Conservation (phyloP, 1,139 yeast species). For the Sugiyamaella paludigena region DNA sequence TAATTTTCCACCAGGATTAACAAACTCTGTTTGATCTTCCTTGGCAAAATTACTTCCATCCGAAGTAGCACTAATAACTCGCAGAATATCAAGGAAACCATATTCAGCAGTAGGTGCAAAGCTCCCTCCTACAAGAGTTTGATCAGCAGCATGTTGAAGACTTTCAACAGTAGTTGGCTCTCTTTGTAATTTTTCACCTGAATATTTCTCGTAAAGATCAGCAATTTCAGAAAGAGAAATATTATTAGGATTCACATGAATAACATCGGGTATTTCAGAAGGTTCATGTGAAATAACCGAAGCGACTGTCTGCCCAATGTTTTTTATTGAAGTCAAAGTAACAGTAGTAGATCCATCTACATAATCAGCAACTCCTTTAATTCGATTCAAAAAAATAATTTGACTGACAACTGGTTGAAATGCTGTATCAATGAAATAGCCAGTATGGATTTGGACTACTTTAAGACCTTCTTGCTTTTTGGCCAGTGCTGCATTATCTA, state of each 20-base stretch:
- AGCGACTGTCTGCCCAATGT: slow-evolving; percentile 52
- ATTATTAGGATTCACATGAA: slow-evolving; percentile 46
- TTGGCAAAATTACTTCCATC: slow-evolving; percentile 39
- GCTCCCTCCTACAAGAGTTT: slow-evolving; percentile 16
- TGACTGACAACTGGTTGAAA: slow-evolving; percentile 15
- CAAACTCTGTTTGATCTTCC: slow-evolving; percentile 47
- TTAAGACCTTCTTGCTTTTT: slow-evolving; percentile 48
- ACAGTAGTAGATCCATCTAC: slow-evolving; percentile 39
- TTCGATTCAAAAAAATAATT: slow-evolving; percentile 9
- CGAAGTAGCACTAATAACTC: slow-evolving; percentile 41
- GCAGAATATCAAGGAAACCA: slow-evolving; percentile 19
- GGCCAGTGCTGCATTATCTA: slow-evolving; percentile 42
- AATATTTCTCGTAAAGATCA: slow-evolving; percentile 44
- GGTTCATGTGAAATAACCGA: slow-evolving; percentile 43
- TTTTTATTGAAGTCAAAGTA: slow-evolving; percentile 42
- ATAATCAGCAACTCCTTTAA: slow-evolving; percentile 33
- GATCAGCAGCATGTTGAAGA: slow-evolving; percentile 38
- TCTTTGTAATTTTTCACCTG: slow-evolving; percentile 40
- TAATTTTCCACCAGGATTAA: slow-evolving; percentile 48
- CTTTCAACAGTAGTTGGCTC: slow-evolving; percentile 38
- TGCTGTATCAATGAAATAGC: slow-evolving; percentile 44
- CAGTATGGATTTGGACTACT: slow-evolving; percentile 48
- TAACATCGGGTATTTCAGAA: slow-evolving; percentile 45
- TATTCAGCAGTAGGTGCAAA: slow-evolving; percentile 11
- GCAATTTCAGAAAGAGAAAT: slow-evolving; percentile 44